phyloP scores from a whole-genome alignment of 1,139 yeast genomes.

The Yarrowia galli region DNA sequence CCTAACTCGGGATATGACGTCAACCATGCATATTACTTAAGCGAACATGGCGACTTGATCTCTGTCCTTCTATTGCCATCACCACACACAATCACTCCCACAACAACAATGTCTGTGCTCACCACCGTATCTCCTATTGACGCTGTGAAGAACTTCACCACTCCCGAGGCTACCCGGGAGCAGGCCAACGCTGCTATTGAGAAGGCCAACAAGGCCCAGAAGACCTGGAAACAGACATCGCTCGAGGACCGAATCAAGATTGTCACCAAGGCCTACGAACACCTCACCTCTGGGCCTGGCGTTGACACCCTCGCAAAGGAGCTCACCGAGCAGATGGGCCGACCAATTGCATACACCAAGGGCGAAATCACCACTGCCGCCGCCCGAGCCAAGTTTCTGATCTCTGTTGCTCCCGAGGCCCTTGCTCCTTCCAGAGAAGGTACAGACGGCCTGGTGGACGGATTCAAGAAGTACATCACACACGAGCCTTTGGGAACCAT shows the following conservation, averaged over 20 bases:
- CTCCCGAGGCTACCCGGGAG: constrained; percentile 46
- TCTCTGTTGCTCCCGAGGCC: constrained; percentile 50
- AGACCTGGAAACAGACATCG: constrained; percentile 46
- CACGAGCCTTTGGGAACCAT: constrained; percentile 78
- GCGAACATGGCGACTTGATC: constrained; percentile 20
- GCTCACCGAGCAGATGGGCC: constrained; percentile 52
- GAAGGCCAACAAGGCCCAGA: constrained; percentile 47
- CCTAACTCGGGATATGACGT: neutral
- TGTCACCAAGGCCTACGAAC: constrained; percentile 47
- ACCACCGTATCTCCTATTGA: constrained; percentile 50
- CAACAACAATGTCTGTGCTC: constrained; percentile 40
- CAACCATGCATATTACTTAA: constrained; percentile 14
- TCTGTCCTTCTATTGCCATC: constrained; percentile 6
- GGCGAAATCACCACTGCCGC: constrained; percentile 51
- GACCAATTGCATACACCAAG: constrained; percentile 51
- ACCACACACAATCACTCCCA: neutral
- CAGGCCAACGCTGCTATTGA: constrained; percentile 44
- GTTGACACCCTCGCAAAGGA: constrained; percentile 47
- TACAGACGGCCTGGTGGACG: constrained; percentile 44
- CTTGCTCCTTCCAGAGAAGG: constrained; percentile 49
- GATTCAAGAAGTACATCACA: constrained; percentile 57
- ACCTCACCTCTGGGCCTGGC: constrained; percentile 46
- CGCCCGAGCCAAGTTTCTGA: constrained; percentile 48
- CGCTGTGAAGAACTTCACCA: constrained; percentile 47
- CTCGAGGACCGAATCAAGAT: constrained; percentile 49